Evolutionary conservation across 768 basidiomycete genomes (phyloP).

Genomic region (Lactarius trivialis): DNA sequence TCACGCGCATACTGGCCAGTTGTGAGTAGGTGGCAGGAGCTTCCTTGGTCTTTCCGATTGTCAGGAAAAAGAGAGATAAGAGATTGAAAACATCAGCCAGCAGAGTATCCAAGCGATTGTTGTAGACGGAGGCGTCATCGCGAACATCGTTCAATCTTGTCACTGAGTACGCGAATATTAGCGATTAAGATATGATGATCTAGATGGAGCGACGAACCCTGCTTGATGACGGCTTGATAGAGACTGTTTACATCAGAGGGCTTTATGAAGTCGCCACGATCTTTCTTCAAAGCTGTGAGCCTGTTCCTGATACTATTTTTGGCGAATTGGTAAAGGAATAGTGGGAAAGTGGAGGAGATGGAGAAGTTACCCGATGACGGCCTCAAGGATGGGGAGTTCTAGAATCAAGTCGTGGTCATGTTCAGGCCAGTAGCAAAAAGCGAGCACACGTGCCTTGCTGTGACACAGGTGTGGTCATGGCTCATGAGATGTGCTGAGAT

Average conservation of each 20-base stretch:
- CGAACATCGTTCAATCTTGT: constrained; percentile 89
- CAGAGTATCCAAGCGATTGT: constrained; percentile 91
- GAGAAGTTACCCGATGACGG: constrained; percentile 72
- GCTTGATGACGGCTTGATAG: constrained; percentile 89
- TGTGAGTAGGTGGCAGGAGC: constrained; percentile 95
- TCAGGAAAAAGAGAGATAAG: constrained; percentile 94
- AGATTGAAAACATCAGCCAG: constrained; percentile 94
- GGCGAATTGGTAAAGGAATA: background rate
- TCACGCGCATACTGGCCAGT: constrained; percentile 90
- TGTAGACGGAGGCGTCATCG: constrained; percentile 64
- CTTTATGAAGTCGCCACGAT: constrained; percentile 88
- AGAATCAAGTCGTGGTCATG: constrained; percentile 22
- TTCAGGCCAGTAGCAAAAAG: constrained; percentile 23
- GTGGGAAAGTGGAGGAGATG: background rate
- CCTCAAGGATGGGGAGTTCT: constrained; percentile 93
- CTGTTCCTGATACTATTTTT: constrained; percentile 80
- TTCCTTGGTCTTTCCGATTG: constrained; percentile 93
- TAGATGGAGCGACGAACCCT: constrained; percentile 48
- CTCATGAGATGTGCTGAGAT: background rate
- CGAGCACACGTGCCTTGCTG: constrained; percentile 58
- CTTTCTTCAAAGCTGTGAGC: constrained; percentile 89
- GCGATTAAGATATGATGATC: background rate
- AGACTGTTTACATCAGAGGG: constrained; percentile 88
- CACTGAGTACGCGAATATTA: constrained; percentile 40
- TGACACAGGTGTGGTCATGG: constrained; percentile 61